Evolutionary conservation across 2,329 filamentous ascomycete genomes (phyloP).

Genomic region (Fusarium continuum): DNA sequence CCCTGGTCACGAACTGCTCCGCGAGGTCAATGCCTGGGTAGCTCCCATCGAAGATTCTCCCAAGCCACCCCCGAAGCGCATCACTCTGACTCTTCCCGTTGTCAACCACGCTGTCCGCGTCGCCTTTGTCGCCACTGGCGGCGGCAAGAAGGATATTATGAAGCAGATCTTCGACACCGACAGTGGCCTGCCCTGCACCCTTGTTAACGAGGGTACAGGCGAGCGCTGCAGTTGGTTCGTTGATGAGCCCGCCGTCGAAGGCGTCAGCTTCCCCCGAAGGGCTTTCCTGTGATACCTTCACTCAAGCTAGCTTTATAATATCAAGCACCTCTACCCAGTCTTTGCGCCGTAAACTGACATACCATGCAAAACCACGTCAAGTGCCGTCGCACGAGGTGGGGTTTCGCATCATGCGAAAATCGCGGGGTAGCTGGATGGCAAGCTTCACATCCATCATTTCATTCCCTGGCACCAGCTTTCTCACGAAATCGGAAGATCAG

Average conservation of each 20-base stretch:
- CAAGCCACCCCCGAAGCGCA: conserved; percentile 89
- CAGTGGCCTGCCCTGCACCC: conserved; percentile 80
- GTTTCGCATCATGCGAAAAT: conserved; percentile 24
- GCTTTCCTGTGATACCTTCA: conserved; percentile 60
- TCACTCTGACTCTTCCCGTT: conserved; percentile 92
- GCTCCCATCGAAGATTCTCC: conserved; percentile 91
- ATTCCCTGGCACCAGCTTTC: background rate
- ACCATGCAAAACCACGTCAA: conserved; percentile 10
- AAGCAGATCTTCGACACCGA: conserved; percentile 89
- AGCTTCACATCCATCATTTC: conserved; percentile 10
- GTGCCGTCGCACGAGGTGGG: conserved; percentile 13
- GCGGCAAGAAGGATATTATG: conserved; percentile 88
- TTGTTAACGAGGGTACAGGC: conserved; percentile 85
- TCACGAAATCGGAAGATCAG: background rate
- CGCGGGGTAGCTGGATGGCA: conserved; percentile 29
- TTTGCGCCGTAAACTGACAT: conserved; percentile 15
- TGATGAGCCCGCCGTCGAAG: conserved; percentile 84
- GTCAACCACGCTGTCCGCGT: conserved; percentile 87
- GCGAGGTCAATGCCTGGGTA: conserved; percentile 91
- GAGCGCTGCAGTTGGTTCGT: conserved; percentile 97
- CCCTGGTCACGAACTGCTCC: conserved; percentile 85
- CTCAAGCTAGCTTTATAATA: conserved; percentile 19
- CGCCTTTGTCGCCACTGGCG: conserved; percentile 91
- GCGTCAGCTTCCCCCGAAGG: conserved; percentile 81
- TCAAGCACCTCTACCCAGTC: conserved; percentile 12